Conservation (phyloP, 2,329 filamentous ascomycete species). For the Cadophora sp. region DNA sequence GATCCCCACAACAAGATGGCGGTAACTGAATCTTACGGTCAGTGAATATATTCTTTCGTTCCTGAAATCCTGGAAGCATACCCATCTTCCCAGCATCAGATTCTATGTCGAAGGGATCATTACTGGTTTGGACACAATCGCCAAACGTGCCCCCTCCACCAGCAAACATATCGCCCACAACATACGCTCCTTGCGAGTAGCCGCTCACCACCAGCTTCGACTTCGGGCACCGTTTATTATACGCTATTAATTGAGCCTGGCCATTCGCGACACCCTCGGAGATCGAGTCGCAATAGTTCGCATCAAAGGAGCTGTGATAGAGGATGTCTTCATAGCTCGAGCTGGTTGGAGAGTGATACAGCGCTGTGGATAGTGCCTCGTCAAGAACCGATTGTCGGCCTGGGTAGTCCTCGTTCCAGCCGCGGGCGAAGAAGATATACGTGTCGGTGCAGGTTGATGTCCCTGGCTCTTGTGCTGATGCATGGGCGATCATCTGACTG, state of each 20-base stretch:
- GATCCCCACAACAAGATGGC: background rate
- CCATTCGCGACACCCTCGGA: constrained; percentile 47
- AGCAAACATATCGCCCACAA: constrained; percentile 48
- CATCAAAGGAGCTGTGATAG: constrained; percentile 34
- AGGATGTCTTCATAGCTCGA: constrained; percentile 46
- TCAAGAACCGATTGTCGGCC: constrained; percentile 44
- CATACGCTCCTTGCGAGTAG: constrained; percentile 50
- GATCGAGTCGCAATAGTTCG: constrained; percentile 47
- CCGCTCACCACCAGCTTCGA: constrained; percentile 51
- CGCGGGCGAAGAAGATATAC: constrained; percentile 33
- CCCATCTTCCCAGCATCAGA: constrained; percentile 15
- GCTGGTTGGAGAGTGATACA: constrained; percentile 23
- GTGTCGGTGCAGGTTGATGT: constrained; percentile 12
- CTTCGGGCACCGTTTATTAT: constrained; percentile 49
- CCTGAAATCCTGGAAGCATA: background rate
- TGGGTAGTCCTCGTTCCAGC: constrained; percentile 47
- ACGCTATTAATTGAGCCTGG: constrained; percentile 47
- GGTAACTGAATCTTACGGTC: constrained; percentile 6
- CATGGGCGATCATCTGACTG: background rate
- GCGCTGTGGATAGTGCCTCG: constrained; percentile 41
- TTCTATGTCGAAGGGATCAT: background rate
- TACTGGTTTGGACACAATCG: background rate
- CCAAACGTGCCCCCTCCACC: constrained; percentile 47
- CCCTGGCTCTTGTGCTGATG: background rate
- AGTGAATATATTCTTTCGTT: background rate